phyloP scores from a whole-genome alignment of 129 eudicot genomes.

The Tanacetum coccineum region DNA sequence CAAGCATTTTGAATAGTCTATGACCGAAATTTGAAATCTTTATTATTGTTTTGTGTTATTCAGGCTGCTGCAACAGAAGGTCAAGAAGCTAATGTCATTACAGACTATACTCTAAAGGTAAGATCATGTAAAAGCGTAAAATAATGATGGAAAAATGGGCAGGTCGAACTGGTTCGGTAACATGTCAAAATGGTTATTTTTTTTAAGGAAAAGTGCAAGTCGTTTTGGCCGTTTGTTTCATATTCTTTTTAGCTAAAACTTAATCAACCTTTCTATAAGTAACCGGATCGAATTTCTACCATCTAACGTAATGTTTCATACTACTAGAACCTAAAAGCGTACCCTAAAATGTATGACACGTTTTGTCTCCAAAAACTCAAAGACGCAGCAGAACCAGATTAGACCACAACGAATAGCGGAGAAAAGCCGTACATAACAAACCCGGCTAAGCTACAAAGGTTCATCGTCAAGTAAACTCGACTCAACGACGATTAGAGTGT shows the following conservation, averaged over 20 bases:
- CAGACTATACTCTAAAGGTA: slow-evolving; percentile 84
- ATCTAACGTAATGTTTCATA: not conserved
- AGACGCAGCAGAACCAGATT: too few relatives aligned
- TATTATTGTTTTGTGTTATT: slow-evolving; percentile 16
- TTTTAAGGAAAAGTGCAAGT: too few relatives aligned
- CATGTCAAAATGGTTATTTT: not conserved
- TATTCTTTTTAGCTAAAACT: too few relatives aligned
- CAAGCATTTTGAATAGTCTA: slow-evolving; percentile 13
- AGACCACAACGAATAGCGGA: too few relatives aligned
- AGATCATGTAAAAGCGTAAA: not conserved
- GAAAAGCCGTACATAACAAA: too few relatives aligned
- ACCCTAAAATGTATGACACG: too few relatives aligned
- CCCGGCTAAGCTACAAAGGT: too few relatives aligned
- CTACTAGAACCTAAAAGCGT: too few relatives aligned
- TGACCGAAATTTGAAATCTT: slow-evolving; percentile 2
- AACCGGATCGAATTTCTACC: not conserved
- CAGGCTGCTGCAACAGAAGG: slow-evolving; percentile 81
- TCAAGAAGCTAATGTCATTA: slow-evolving; percentile 68
- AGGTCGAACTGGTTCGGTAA: not conserved
- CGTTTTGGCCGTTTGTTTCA: too few relatives aligned
- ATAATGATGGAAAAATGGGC: not conserved
- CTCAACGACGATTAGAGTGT: too few relatives aligned
- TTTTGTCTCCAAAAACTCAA: too few relatives aligned
- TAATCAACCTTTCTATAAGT: not conserved
- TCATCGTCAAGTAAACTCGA: too few relatives aligned